Base-by-base conservation (phyloP, 2,329 filamentous ascomycete species). In the Exophiala bonariae region DNA sequence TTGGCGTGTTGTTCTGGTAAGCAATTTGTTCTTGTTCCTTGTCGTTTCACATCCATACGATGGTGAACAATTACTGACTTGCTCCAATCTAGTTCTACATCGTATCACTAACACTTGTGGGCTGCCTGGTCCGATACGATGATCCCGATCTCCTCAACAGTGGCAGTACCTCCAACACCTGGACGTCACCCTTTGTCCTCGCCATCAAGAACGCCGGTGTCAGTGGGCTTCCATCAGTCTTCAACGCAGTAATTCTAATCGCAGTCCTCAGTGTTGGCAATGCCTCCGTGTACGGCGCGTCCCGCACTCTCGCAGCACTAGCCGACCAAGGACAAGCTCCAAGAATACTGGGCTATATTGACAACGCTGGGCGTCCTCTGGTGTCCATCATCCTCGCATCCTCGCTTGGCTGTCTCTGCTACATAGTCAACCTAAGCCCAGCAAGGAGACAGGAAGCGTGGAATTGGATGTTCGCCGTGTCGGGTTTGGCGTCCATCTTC, bases 231-330 rank as follows among this genome's bases (percentile, higher is more conserved):
- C 89, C 89, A 2, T 91, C 87, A 0, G 79, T 96, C 44, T 95
- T 96, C 86, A 96, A 97, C 67, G 83, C 82, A n/a, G 89, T 96
- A 51, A 96, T 96, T 65, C 82, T 96, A 63, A 82, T 95, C 53
- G 86, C 91, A 16, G 90, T 96, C 17, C 73, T 96, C 17, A 95
- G 89, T 1, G 91, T 96, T 50, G 90, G 90, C 47, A 96, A 96
- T 68, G 92, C 89, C 5, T 85, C 90, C 52, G 85, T 96, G 50
- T 97, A 95, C 61, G 92, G 90, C 28, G 92, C 89, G 18, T 95
- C 89, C 1, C 84, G 92, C 59, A 96, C 91, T 2, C 81, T 97
- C 5, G 89, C 90, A 19, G 90, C 91, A 2, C 80, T 96, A 2
- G 90, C 91, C 35, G 90, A 96, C 65, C 89, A 95, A 66, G 80